These are phyloP conservation scores for Salix udensis DNA, from an alignment of 345 rosid genomes.

Conservation along the genomic window DNA sequence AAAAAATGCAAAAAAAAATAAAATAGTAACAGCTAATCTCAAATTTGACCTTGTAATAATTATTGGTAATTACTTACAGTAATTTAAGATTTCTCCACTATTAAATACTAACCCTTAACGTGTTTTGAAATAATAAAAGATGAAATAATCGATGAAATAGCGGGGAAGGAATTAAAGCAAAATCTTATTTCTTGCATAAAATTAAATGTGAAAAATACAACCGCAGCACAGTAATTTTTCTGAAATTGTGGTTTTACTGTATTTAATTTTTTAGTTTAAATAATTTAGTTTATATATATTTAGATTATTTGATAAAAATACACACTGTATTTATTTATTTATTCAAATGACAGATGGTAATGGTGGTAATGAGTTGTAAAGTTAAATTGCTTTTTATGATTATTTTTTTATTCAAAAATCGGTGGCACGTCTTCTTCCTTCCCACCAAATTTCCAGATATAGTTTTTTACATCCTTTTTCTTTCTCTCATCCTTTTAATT, in stretches of 20 bases:
- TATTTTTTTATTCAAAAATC: not conserved
- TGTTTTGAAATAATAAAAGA: not conserved
- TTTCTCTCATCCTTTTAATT: too few species aligned
- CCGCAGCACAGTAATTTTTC: too few species aligned
- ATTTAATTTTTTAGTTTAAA: too few species aligned
- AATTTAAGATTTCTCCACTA: not conserved
- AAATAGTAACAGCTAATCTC: not conserved
- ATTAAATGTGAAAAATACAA: too few species aligned
- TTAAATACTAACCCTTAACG: not conserved
- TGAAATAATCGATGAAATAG: too few species aligned
- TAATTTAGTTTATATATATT: too few species aligned
- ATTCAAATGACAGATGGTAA: not conserved
- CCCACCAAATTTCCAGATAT: not conserved
- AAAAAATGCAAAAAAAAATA: too few species aligned
- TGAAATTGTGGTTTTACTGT: too few species aligned
- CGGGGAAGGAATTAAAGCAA: too few species aligned
- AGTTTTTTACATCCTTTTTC: too few species aligned
- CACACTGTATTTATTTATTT: not conserved
- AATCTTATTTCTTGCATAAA: too few species aligned
- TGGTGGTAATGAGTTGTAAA: not conserved
- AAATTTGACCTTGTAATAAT: not conserved
- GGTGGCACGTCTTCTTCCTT: not conserved
- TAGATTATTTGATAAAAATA: not conserved
- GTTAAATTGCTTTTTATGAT: not conserved
- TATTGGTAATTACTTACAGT: not conserved